Evolutionary conservation across 441 rosid species (phyloP), one percentile per base, ranked within the genome.

Genomic region (Pelargonium australe): DNA sequence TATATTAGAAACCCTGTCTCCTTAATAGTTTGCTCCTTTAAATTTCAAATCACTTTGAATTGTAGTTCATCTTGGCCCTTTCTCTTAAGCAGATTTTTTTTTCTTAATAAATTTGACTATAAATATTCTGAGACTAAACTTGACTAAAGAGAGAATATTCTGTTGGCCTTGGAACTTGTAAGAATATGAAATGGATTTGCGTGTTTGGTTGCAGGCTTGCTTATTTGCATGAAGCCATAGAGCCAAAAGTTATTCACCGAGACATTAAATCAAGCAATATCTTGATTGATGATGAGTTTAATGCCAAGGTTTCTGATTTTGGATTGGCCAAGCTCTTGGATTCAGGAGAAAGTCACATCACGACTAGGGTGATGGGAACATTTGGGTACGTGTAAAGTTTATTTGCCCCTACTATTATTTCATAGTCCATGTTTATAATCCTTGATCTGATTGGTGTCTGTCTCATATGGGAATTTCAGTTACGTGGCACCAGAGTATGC

Each of bases 401-500:
- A 49, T 68, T 64, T 37, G 53, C 53, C 55, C 9, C 28, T 28
- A 11, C 34, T 0, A n/a, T 40, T 57, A 0, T 16, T 40, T 14
- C 16, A 67, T 66, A 13, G 31, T 49, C 47, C 14, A 13, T 57
- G 62, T 57, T 7, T 17, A 57, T 57, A 57, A 57, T 57, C 28
- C 62, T 57, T 28, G 31, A 28, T 28, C 62, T 57, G 19, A 1
- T 67, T 64, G 58, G 69, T 64, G 16, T 49, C n/a, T 45, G 44
- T 72, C 20, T 47, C 31, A 28, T 28, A 63, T 41, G 74, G 53
- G 47, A 65, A 17, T 73, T 71, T 57, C 81, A 89, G 98, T 69
- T 94, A 94, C 66, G 97, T 91, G 57, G 99, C 99, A 70, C 97
- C 97, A 2, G 99, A 95, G 75, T 95, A 91, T 76, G 99, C 99